Base-by-base conservation (phyloP, 306 rosid genomes). In the Cucurbita ficifolia region DNA sequence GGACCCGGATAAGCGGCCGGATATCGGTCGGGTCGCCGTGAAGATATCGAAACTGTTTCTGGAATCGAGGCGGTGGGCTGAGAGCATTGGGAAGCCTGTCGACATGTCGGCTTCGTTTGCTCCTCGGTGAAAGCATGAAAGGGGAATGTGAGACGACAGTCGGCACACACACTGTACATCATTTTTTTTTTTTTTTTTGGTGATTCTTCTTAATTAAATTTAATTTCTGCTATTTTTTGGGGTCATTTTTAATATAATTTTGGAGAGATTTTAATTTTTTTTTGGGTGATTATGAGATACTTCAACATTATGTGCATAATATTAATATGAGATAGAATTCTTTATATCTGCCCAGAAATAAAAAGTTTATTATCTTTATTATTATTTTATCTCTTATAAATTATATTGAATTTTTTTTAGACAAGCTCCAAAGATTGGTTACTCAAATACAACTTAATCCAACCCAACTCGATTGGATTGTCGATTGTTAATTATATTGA, bases 1-100 rank as follows among this genome's bases (percentile, higher is more conserved):
- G 16, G 86, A 87, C 63, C 96, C 96, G 82, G 81, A 57, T 0
- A 85, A 45, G 77, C 83, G 99, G 3, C 97, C 97, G 12, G 95
- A 86, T 38, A 89, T 91, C 87, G 88, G 86, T 82, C 85, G 86
- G 85, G 88, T 89, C 0, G 87, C 90, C 0, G 61, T 14, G 11
- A 60, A 80, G 75, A 79, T 91, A 5, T 94, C 99, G 19, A 94
- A 84, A 81, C 21, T 85, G 84, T 89, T 80, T 79, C 63, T 94
- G 86, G 95, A 94, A 64, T 90, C 97, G 0, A 71, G 82, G 71
- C 46, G 69, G 6, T 94, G 99, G 99, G 87, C 88, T 0, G 85
- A 89, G 39, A 81, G 61, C 18, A 80, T 94, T 57, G 93, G 87
- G 1, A 48, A 79, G 12, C 76, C 84, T 0, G 17, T 70, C 49